Base-by-base conservation (phyloP, 2,329 filamentous ascomycete genomes). In the Lecanicillium sp. region DNA sequence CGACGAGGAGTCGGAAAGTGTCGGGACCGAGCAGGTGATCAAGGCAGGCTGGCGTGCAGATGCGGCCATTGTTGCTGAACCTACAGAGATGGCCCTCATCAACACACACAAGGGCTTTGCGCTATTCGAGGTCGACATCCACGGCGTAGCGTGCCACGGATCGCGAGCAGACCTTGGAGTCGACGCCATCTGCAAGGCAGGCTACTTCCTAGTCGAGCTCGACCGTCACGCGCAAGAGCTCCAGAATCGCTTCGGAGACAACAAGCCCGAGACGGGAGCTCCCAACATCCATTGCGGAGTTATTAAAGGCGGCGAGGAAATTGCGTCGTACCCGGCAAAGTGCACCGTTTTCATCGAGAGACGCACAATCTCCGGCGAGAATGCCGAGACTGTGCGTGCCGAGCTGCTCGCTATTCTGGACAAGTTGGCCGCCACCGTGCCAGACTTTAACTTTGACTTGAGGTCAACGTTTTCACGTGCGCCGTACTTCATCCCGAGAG, bases 41-140 rank as follows among this genome's bases (percentile, higher is more conserved):
- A 52, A 52, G 19, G 65, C 66, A 5, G 68, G 66, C 3, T 71
- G 66, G 68, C 54, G 54, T 22, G 65, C 68, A 7, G 66, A 71
- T 39, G 66, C 51, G 0, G 68, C 67, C 4, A 52, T 71, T 2
- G 54, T 71, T 8, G 51, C 52, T 2, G 66, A 69, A 39, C 64
- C 68, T 1, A 68, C 64, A 0, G 48, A 51, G 27, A 47, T 59
- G 12, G 49, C 51, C 4, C 55, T 68, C 6, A 48, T 58, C 9
- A 56, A 55, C 9, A 58, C 59, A 4, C 66, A 70, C 42, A 67
- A 68, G 38, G 68, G 66, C 2, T 69, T 68, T 22, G 44, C 55
- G 2, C 60, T 57, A 56, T 40, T 61, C 8, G 53, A 62, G 39
- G 55, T 62, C 1, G 50, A 58, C 27, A 46, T 60, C 11, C 43